Evolutionary conservation across 768 basidiomycete species (phyloP), one percentile per base, ranked within the genome.

Genomic region (Sistotremastrum niveocremeum): DNA sequence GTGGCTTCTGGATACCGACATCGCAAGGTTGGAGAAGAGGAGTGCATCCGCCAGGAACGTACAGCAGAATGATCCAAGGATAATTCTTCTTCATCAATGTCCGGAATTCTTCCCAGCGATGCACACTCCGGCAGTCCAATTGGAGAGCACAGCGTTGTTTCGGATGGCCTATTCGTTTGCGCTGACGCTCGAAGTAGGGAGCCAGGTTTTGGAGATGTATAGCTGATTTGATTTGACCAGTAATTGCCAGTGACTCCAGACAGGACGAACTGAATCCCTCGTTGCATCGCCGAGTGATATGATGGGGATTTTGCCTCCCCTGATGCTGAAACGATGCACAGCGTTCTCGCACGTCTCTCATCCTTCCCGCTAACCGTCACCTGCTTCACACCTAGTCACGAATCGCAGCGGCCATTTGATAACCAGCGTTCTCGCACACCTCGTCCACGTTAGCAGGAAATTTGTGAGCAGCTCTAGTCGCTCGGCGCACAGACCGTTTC

Each of bases 311-410:
- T 41, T 1, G 68, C 66, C 39, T 52, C 49, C 5, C 38, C 50
- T 0, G 66, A 58, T 7, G 66, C 48, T 0, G 57, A 57, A 6
- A 63, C 58, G 10, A 67, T 38, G 0, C n/a, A n/a, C n/a, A 70
- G 30, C 0, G 68, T 70, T 41, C 68, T 63, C 12, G 70, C 69
- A 0, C 60, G 54, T 49, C 70, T 71, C 47, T 70, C 68, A 1
- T 68, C 67, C 8, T 46, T 33, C 1, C 70, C 67, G 3, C 60
- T 40, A 2, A 56, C 46, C 0, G 54, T 39, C 2, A 71, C 64
- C 45, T 71, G 70, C 45, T 63, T 62, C 0, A 54, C 48, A 0
- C 66, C 63, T 0, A 32, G 0, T 66, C 51, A 7, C 56, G 51
- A 29, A 65, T 59, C 1, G 44, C 32, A 20, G 54, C 49, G 2